Conservation (phyloP, 1,139 yeast genomes). For the Taphrina communis region DNA sequence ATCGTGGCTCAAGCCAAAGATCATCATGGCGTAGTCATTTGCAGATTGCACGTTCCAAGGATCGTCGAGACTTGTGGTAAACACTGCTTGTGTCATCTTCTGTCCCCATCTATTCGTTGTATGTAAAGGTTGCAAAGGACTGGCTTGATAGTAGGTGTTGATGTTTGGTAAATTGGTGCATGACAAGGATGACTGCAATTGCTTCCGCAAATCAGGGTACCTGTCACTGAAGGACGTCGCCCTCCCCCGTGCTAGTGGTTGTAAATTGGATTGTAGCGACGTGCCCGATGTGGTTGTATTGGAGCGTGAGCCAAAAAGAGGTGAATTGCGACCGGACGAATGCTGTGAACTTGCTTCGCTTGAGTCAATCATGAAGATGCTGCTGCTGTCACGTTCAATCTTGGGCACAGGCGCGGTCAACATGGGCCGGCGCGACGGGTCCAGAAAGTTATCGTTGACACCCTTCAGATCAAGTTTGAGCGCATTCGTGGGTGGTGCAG, state of each 20-base stretch:
- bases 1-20: constrained; percentile 77
- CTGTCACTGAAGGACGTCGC: constrained; percentile 30
- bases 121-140: constrained; percentile 32
- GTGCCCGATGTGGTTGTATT: constrained; percentile 31
- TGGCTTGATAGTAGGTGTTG: constrained; percentile 27
- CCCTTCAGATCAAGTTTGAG: constrained; percentile 30
- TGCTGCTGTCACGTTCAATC: constrained; percentile 1
- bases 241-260: constrained; percentile 18
- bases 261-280: constrained; percentile 18
- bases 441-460: constrained; percentile 24
- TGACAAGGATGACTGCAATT: constrained; percentile 34
- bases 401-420: constrained; percentile 31
- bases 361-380: constrained; percentile 4
- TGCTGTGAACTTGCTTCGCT: constrained; percentile 22
- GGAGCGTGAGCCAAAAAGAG: constrained; percentile 19
- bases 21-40: constrained; percentile 84
- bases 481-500: background rate
- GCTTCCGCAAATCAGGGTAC: constrained; percentile 30
- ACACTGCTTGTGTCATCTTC: constrained; percentile 54
- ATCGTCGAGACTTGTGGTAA: constrained; percentile 73
- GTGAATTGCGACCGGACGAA: constrained; percentile 23
- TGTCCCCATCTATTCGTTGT: constrained; percentile 33
- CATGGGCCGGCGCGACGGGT: constrained; percentile 22
- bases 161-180: constrained; percentile 35
- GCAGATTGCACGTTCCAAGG: constrained; percentile 87